Evolutionary conservation across 2,329 filamentous ascomycete genomes (phyloP), one percentile per base, ranked within the genome.

Genomic region (Capronia americana): DNA sequence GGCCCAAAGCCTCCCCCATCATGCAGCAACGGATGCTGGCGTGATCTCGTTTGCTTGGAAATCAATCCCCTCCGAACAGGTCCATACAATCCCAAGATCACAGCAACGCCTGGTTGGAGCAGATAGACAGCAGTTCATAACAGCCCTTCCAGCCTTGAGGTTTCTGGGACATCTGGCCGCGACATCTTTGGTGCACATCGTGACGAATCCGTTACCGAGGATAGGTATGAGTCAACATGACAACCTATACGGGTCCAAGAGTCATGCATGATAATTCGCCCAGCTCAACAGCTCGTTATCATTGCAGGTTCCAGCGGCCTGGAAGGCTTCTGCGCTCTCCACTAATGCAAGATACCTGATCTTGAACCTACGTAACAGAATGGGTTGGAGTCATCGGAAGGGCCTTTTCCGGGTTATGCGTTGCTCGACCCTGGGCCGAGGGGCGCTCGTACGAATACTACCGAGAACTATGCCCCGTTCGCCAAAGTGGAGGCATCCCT

Each of bases 331-430:
- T 59, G 57, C 23, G 41, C 32, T 50, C 57, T 50, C 26, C 57
- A 44, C 48, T 26, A 4, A 17, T 20, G 20, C 48, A 44, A 51
- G 57, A 59, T 59, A 50, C 41, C 57, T 44, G 57, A 59, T 26
- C 30, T 59, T 24, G 57, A 20, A 32, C 30, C 44, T n/a, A 51
- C 24, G 46, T 46, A 34, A 50, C 24, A 32, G 26, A 5, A 30
- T 20, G 46, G 57, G 24, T 28, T 54, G 28, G 58, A 30, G 58
- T 61, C 58, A 28, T n/a, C 48, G 48, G 46, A 61, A 23, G 30
- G 44, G 23, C 41, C 30, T 34, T 20, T 41, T 28, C 58, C 58
- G 58, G 28, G n/a, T 41, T n/a, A 32, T 32, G 57, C 46, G 34
- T 46, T 41, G 51, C 14, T 17, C 41, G 44, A 10, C 20, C 12